A percentile compares a stretch with the other conserved stretches of the same genome.
phyloP scores from a whole-genome alignment of 257 asterid species.

The Solanum sitiens region DNA sequence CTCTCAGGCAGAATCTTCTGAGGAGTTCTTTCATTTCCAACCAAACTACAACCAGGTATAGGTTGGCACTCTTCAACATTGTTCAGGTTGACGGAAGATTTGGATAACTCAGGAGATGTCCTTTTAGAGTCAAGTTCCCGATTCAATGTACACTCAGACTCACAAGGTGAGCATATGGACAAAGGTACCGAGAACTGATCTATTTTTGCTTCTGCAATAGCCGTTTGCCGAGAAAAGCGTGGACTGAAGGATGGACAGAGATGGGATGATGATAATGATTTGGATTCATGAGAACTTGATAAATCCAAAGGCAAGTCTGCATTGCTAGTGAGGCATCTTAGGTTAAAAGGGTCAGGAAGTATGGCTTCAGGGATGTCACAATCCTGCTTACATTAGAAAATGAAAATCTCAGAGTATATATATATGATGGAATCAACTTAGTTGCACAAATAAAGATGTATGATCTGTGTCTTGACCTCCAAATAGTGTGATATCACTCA shows the following conservation, averaged over 20 bases:
- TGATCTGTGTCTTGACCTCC: not conserved
- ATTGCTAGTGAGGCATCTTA: slow-evolving; percentile 11
- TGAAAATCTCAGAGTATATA: not conserved
- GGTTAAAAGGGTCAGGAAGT: slow-evolving; percentile 55
- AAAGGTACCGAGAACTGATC: slow-evolving; percentile 9
- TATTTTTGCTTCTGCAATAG: slow-evolving; percentile 20
- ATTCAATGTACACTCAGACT: slow-evolving; percentile 13
- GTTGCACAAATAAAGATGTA: not conserved
- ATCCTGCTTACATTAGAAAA: slow-evolving; percentile 31
- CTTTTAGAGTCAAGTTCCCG: slow-evolving; percentile 17
- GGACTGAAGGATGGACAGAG: slow-evolving; percentile 30
- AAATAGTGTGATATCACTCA: not conserved
- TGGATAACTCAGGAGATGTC: slow-evolving; percentile 16
- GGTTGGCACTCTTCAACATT: slow-evolving; percentile 1
- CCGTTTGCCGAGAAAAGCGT: slow-evolving; percentile 25
- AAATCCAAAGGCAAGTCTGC: slow-evolving; percentile 15
- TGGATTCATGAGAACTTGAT: slow-evolving; percentile 24
- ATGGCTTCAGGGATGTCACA: slow-evolving; percentile 67
- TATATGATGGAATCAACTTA: not conserved
- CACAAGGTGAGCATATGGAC: slow-evolving; percentile 13
- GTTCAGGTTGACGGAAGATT: slow-evolving; percentile 1
- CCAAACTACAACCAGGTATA: not conserved
- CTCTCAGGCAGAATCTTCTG: slow-evolving; percentile 30
- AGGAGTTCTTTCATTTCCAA: slow-evolving; percentile 44
- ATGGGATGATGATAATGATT: slow-evolving; percentile 39